These are phyloP conservation scores for Wickerhamomyces canadensis DNA, from an alignment of 805 yeast genomes.

Conservation along the genomic window DNA sequence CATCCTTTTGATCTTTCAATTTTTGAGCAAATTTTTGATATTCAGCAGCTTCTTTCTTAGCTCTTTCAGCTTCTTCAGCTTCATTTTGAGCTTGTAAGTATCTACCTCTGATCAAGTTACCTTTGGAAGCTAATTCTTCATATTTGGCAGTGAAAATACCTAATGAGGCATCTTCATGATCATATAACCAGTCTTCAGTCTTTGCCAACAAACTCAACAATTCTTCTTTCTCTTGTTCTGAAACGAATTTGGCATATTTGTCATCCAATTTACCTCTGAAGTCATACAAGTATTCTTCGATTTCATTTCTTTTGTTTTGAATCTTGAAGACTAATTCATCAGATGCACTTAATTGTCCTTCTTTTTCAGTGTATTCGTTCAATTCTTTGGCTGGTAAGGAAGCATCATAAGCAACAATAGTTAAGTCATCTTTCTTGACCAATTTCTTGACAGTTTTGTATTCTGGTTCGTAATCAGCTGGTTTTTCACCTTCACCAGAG, in stretches of 20 bases:
- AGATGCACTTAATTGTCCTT: constrained; percentile 75
- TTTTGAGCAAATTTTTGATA: constrained; percentile 31
- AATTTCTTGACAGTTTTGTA: constrained; percentile 87
- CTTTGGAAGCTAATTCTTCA: constrained; percentile 92
- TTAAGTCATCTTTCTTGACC: constrained; percentile 83
- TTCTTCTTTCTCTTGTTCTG: constrained; percentile 82
- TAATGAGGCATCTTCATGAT: constrained; percentile 93
- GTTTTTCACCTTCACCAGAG: constrained; percentile 60
- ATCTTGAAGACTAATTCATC: constrained; percentile 98
- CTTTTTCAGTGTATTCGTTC: constrained; percentile 69
- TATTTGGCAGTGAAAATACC: constrained; percentile 96
- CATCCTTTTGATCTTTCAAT: constrained; percentile 26
- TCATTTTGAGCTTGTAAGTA: constrained; percentile 93
- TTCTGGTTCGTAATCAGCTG: constrained; percentile 81
- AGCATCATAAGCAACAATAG: constrained; percentile 53
- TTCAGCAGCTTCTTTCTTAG: constrained; percentile 83
- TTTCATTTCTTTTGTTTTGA: constrained; percentile 96
- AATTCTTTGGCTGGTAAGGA: constrained; percentile 53
- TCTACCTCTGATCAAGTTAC: constrained; percentile 94
- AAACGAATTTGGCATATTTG: constrained; percentile 80
- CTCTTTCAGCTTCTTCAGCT: constrained; percentile 81
- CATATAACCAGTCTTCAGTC: constrained; percentile 98
- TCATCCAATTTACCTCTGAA: constrained; percentile 96
- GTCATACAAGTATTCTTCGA: constrained; percentile 97
- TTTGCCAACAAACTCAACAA: constrained; percentile 66